These are phyloP conservation scores for Prunus campanulata DNA, from an alignment of 306 rosid species.

Conservation along the genomic window DNA sequence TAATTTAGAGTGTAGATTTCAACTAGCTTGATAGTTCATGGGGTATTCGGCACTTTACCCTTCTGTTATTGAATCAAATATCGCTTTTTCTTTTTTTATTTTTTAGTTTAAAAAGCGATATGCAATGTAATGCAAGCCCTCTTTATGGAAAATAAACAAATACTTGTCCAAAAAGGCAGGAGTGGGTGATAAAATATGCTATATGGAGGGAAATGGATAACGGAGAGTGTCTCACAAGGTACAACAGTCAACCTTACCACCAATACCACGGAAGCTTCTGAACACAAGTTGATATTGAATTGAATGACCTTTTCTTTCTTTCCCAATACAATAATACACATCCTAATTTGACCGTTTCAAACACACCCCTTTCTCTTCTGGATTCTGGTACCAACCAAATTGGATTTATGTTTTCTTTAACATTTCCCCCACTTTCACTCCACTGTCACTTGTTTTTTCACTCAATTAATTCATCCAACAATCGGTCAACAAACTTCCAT, in stretches of 20 bases:
- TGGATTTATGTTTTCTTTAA: neutral
- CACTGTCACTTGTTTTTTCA: neutral
- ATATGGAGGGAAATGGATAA: neutral
- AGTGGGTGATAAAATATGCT: neutral
- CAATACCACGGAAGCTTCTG: neutral
- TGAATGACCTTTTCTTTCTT: neutral
- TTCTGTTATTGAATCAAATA: too few species aligned
- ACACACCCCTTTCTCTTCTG: neutral
- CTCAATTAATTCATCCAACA: too few species aligned
- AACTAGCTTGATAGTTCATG: too few species aligned
- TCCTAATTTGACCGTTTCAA: neutral
- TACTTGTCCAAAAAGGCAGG: neutral
- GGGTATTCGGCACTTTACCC: too few species aligned
- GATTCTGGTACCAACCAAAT: too few species aligned
- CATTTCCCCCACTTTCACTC: neutral
- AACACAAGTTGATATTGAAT: neutral
- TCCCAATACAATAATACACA: neutral
- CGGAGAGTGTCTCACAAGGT: neutral
- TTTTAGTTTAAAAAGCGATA: too few species aligned
- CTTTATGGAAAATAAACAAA: too few species aligned
- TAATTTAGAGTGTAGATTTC: too few species aligned
- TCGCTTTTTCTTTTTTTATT: too few species aligned
- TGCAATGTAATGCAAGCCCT: too few species aligned
- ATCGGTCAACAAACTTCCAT: too few species aligned
- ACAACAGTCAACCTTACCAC: neutral